Conservation (phyloP, 1,284 basidiomycete species). For the Pyrrhoderma lamaoense region DNA sequence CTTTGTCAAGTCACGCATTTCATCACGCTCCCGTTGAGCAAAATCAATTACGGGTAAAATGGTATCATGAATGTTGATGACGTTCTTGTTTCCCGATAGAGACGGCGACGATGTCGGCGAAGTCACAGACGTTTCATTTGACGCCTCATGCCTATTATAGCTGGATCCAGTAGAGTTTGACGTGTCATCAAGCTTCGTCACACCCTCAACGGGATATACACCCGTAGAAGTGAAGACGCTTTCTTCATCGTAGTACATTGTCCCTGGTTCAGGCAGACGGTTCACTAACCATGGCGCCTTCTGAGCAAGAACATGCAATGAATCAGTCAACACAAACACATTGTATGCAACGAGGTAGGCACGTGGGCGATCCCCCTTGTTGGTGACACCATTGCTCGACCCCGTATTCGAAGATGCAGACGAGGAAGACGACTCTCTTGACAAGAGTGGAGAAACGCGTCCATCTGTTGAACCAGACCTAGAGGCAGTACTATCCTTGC, state of each 20-base stretch:
- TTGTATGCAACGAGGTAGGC: conserved; percentile 61
- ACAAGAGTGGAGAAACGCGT: neutral
- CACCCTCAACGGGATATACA: conserved; percentile 40
- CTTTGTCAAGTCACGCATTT: conserved; percentile 83
- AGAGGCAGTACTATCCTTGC: neutral
- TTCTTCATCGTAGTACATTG: neutral
- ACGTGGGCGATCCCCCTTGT: neutral
- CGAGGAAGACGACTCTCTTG: neutral
- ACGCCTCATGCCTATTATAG: conserved; percentile 17
- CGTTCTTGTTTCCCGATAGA: conserved; percentile 20
- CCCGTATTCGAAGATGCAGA: neutral
- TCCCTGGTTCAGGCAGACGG: conserved; percentile 6
- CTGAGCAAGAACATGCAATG: conserved; percentile 14
- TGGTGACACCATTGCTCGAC: neutral
- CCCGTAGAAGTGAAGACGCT: conserved; percentile 21
- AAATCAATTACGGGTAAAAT: conserved; percentile 51
- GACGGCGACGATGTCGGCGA: conserved; percentile 27
- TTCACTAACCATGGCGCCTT: conserved; percentile 18
- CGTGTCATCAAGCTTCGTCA: conserved; percentile 35
- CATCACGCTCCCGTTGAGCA: conserved; percentile 74
- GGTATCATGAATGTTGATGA: conserved; percentile 31
- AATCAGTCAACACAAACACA: conserved; percentile 73
- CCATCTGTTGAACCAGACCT: neutral
- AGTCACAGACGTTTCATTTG: conserved; percentile 27
- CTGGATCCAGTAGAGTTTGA: conserved; percentile 19